A percentile compares a stretch with the other conserved stretches of the same genome.
These are phyloP conservation scores for Fomitopsis pulvina DNA, from an alignment of 768 basidiomycete genomes.

Conservation along the genomic window DNA sequence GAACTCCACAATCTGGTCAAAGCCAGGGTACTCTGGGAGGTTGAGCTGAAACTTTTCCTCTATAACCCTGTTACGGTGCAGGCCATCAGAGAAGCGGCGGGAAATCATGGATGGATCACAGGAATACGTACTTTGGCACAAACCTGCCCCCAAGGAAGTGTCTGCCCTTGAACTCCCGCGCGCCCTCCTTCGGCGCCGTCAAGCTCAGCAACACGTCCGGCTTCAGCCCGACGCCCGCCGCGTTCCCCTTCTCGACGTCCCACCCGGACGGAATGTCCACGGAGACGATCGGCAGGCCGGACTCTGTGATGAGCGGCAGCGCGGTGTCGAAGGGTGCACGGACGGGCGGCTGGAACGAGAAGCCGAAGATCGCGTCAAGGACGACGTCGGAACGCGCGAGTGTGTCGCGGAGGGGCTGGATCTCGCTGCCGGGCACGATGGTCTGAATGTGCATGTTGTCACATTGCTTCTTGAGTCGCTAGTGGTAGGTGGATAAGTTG, in stretches of 20 bases:
- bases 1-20: conserved; percentile 82
- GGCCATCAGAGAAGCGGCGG: neutral
- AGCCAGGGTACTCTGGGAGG: conserved; percentile 74
- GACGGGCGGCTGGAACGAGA: conserved; percentile 91
- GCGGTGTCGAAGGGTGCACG: conserved; percentile 82
- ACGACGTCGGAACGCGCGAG: conserved; percentile 69
- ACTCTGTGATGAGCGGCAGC: conserved; percentile 56
- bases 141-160: conserved; percentile 97
- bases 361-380: conserved; percentile 95
- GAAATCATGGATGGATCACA: no score
- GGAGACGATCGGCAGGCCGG: conserved; percentile 77
- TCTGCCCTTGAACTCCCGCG: conserved; percentile 63
- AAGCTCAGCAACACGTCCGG: conserved; percentile 83
- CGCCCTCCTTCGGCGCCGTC: conserved; percentile 93
- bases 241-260: conserved; percentile 81
- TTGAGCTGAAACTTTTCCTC: conserved; percentile 73
- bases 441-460: conserved; percentile 81
- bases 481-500: neutral
- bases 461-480: conserved; percentile 85
- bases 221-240: conserved; percentile 47
- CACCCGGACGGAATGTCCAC: conserved; percentile 98
- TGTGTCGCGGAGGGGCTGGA: conserved; percentile 39
- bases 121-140: conserved; percentile 64
- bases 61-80: conserved; percentile 42
- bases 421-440: conserved; percentile 43